phyloP scores from a whole-genome alignment of 2,329 filamentous ascomycete genomes.

The Chlorencoelia australis region DNA sequence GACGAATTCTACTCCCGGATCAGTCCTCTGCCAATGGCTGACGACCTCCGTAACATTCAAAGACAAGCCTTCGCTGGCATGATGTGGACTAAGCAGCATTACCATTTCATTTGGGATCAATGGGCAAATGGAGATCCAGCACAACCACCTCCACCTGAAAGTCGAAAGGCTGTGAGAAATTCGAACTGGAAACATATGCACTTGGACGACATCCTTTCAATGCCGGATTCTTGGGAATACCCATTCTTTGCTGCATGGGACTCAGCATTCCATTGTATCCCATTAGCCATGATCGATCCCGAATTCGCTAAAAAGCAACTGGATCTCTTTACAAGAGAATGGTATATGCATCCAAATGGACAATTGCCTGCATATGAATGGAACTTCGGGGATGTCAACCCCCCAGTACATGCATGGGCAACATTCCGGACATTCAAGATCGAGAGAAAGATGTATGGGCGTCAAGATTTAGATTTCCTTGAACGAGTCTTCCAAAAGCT shows the following conservation, averaged over 20 bases:
- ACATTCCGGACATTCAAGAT: constrained; percentile 97
- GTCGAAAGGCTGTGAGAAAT: constrained; percentile 74
- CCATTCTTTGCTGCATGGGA: constrained; percentile 98
- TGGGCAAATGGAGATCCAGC: constrained; percentile 92
- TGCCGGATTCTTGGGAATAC: constrained; percentile 98
- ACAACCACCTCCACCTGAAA: constrained; percentile 75
- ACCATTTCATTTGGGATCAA: constrained; percentile 94
- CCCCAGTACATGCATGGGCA: constrained; percentile 92
- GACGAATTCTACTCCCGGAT: constrained; percentile 94
- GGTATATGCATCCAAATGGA: constrained; percentile 98
- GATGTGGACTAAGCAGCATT: constrained; percentile 98
- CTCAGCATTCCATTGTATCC: constrained; percentile 92
- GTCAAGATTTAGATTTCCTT: constrained; percentile 88
- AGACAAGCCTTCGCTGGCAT: constrained; percentile 90
- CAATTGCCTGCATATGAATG: constrained; percentile 89
- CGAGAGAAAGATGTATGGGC: constrained; percentile 91
- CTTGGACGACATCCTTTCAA: constrained; percentile 88
- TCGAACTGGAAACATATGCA: constrained; percentile 90
- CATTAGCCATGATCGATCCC: constrained; percentile 91
- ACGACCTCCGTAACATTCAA: constrained; percentile 91
- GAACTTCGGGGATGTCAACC: constrained; percentile 97
- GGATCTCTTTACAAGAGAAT: constrained; percentile 89
- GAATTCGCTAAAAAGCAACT: constrained; percentile 98
- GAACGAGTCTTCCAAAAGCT: constrained; percentile 96
- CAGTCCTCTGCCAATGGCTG: constrained; percentile 85